These are phyloP conservation scores for Chenopodium album DNA, from an alignment of 148 eudicot species.

Conservation along the genomic window DNA sequence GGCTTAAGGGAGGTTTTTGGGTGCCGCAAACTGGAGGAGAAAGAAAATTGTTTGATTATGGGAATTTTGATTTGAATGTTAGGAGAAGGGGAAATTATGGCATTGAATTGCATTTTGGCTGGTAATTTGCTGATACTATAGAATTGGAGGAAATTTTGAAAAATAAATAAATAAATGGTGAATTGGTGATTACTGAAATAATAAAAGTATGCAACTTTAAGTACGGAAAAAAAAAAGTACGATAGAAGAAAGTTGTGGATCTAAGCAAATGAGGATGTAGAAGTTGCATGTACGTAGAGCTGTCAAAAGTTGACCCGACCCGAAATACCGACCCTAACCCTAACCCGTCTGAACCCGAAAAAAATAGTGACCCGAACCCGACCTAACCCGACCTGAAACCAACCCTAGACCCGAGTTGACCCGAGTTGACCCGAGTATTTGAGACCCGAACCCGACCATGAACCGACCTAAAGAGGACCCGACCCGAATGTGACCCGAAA, in stretches of 20 bases:
- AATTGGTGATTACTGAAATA: not conserved
- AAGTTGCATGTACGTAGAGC: not conserved
- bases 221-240: too few species aligned
- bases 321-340: too few species aligned
- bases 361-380: too few species aligned
- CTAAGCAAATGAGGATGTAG: not conserved
- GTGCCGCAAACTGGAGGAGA: not conserved
- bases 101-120: constrained; percentile 24
- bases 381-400: too few species aligned
- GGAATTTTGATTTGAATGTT: constrained; percentile 2
- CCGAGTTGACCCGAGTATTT: too few species aligned
- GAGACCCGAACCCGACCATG: too few species aligned
- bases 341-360: too few species aligned
- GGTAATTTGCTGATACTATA: not conserved
- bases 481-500: too few species aligned
- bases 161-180: not conserved
- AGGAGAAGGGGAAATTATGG: constrained; percentile 5
- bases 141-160: too few species aligned
- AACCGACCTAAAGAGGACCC: too few species aligned
- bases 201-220: not conserved
- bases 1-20: constrained; percentile 6
- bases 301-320: too few species aligned
- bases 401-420: too few species aligned
- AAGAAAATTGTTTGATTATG: not conserved
- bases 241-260: not conserved